These are phyloP conservation scores for Pisolithus albus DNA, from an alignment of 768 basidiomycete genomes.

Conservation along the genomic window DNA sequence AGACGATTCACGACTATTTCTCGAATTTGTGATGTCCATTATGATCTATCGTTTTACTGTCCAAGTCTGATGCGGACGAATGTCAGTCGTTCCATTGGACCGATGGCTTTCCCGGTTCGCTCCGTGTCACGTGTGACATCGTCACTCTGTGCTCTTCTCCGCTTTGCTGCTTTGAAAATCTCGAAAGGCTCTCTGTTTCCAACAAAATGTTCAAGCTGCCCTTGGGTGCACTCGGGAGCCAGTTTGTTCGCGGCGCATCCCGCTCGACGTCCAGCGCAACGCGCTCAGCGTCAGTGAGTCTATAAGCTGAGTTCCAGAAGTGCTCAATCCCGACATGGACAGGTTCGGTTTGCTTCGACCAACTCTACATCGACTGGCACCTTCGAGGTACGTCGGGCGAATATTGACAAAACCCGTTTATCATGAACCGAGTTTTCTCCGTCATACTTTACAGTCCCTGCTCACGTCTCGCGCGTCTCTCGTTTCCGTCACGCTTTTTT, in stretches of 20 bases:
- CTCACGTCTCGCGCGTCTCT: slow-evolving; percentile 67
- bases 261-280: slow-evolving; percentile 39
- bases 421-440: not conserved
- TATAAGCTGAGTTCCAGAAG: slow-evolving; percentile 8
- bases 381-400: slow-evolving; percentile 50
- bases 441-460: slow-evolving; percentile 40
- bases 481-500: slow-evolving; percentile 65
- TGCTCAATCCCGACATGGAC: slow-evolving; percentile 16
- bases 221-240: slow-evolving; percentile 61
- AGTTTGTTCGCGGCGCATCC: slow-evolving; percentile 39
- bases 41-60: slow-evolving; percentile 1
- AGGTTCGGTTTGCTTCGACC: slow-evolving; percentile 71
- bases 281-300: slow-evolving; percentile 46
- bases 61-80: not conserved
- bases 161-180: slow-evolving; percentile 37
- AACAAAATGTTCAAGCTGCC: slow-evolving; percentile 84
- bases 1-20: not conserved
- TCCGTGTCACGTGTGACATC: slow-evolving; percentile 44
- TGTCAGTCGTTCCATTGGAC: no score
- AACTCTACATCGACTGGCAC: slow-evolving; percentile 47
- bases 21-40: not conserved
- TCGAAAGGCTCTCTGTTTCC: slow-evolving; percentile 27
- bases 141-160: slow-evolving; percentile 27
- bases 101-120: slow-evolving; percentile 37
- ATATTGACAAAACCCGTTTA: not conserved